Evolutionary conservation across 78 protist genomes (phyloP).

Genomic region (Anaeramoeba ignava): DNA sequence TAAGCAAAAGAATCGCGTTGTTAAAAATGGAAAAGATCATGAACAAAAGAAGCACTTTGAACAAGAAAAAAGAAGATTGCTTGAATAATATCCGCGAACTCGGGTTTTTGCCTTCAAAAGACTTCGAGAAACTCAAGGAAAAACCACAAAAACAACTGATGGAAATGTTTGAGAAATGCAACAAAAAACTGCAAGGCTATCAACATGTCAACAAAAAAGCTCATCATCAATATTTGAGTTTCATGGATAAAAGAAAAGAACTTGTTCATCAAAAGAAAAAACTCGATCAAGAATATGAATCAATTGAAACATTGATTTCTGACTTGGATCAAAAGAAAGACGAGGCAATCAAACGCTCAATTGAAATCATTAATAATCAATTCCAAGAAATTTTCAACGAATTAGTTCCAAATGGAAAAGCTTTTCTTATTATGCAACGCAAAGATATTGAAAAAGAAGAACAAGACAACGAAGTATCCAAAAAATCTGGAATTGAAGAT

Average conservation of each 20-base stretch:
- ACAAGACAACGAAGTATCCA: background rate
- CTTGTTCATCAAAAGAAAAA: constrained; percentile 38
- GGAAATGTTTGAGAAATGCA: background rate
- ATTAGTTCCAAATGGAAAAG: constrained; percentile 72
- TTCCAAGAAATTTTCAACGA: constrained; percentile 65
- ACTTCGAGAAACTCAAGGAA: background rate
- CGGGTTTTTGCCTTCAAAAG: constrained; percentile 50
- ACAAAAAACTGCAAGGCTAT: constrained; percentile 42
- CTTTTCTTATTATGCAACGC: background rate
- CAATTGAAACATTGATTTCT: constrained; percentile 56
- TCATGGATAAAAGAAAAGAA: constrained; percentile 36
- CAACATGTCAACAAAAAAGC: constrained; percentile 91
- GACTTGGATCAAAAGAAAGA: constrained; percentile 75
- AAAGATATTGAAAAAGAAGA: background rate
- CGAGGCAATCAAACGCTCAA: constrained; percentile 79
- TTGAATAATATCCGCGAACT: constrained; percentile 40
- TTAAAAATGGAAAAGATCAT: constrained; percentile 8
- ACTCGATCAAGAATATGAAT: constrained; percentile 29
- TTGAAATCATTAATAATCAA: constrained; percentile 51
- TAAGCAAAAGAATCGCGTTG: too few species aligned
- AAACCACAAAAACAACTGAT: background rate
- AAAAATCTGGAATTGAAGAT: background rate
- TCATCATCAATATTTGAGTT: constrained; percentile 67
- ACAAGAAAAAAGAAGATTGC: background rate
- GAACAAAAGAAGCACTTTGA: background rate